Conservation (phyloP, 331 rosid genomes). For the Saraca asoca region DNA sequence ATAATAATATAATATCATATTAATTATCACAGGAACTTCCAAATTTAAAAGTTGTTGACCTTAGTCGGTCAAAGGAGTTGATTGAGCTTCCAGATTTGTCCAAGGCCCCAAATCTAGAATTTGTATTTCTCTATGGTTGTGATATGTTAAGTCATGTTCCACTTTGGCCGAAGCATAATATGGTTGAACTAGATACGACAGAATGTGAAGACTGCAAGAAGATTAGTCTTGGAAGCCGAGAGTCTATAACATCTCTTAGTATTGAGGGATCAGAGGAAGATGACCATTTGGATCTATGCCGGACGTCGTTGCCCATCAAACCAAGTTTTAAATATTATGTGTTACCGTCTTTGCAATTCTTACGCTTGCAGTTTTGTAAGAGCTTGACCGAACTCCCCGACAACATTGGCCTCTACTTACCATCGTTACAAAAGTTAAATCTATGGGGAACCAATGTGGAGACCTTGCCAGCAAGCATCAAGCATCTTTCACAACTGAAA, state of each 20-base stretch:
- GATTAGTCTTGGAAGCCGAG: not conserved
- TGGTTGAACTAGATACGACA: accelerated
- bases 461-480: slow-evolving; percentile 1
- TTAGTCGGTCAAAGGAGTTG: not conserved
- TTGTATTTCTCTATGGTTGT: too few species aligned
- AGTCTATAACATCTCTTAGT: not conserved
- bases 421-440: not conserved
- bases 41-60: not conserved
- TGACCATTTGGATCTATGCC: not conserved
- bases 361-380: not conserved
- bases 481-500: not conserved
- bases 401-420: not conserved
- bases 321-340: not conserved
- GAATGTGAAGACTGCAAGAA: not conserved
- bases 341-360: not conserved
- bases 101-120: not conserved
- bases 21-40: not conserved
- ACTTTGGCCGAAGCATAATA: not conserved
- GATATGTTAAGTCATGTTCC: not conserved
- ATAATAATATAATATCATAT: not conserved
- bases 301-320: not conserved
- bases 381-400: not conserved
- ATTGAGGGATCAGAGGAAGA: too few species aligned
- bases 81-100: not conserved
- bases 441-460: not conserved